phyloP scores from a whole-genome alignment of 2,329 filamentous ascomycete species.

The Gaeumannomyces sp. region DNA sequence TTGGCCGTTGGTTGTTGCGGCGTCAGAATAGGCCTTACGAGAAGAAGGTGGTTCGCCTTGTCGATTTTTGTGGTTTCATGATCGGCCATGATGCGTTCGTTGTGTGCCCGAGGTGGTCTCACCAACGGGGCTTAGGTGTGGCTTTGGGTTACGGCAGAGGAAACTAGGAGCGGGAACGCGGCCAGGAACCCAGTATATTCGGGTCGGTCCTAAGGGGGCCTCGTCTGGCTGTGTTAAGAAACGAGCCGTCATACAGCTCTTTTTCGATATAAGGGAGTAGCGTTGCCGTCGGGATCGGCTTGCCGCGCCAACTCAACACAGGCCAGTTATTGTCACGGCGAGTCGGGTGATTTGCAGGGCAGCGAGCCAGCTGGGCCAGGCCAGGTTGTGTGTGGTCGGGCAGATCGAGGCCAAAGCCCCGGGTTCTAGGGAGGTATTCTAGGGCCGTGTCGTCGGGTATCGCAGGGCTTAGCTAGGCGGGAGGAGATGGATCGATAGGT shows the following conservation, averaged over 20 bases:
- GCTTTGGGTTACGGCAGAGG: not conserved
- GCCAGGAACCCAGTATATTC: not conserved
- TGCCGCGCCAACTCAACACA: not conserved
- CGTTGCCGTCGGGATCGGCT: too few relatives aligned
- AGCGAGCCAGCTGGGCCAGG: not conserved
- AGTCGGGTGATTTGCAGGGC: not conserved
- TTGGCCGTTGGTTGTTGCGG: not conserved
- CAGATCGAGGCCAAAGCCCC: too few relatives aligned
- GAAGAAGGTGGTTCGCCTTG: slow-evolving; percentile 67
- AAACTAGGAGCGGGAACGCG: not conserved
- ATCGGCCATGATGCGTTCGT: slow-evolving; percentile 45
- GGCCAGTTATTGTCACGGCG: not conserved
- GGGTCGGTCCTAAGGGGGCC: not conserved
- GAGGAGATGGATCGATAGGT: not conserved
- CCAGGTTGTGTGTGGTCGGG: not conserved
- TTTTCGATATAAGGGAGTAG: not conserved
- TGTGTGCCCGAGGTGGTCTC: not conserved
- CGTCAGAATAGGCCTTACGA: slow-evolving; percentile 42
- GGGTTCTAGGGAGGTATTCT: not conserved
- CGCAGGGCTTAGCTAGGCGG: not conserved
- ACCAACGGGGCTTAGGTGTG: not conserved
- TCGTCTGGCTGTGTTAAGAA: not conserved
- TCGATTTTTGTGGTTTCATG: slow-evolving; percentile 62
- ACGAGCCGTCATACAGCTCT: not conserved
- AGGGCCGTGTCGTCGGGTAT: not conserved